These are phyloP conservation scores for Phytophthora hibernalis DNA, from an alignment of 352 stramenopile species.

Conservation along the genomic window DNA sequence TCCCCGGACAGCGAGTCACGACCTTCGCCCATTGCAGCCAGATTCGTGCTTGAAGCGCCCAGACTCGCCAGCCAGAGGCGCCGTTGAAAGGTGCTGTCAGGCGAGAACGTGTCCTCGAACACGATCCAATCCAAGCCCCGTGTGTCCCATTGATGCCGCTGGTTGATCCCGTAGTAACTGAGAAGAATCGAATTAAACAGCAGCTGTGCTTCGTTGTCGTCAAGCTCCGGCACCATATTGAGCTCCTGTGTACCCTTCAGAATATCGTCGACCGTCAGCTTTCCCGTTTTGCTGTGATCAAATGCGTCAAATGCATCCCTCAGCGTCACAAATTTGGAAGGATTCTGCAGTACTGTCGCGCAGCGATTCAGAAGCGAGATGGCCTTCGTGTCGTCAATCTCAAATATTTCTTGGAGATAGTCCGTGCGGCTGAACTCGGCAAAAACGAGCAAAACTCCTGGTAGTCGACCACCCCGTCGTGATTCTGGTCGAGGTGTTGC, in stretches of 20 bases:
- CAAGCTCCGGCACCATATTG: constrained; percentile 54
- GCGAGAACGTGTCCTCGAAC: constrained; percentile 84
- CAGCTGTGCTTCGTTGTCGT: constrained; percentile 53
- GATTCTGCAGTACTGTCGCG: constrained; percentile 50
- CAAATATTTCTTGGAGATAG: constrained; percentile 80
- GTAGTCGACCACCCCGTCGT: constrained; percentile 90
- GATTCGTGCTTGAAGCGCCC: constrained; percentile 59
- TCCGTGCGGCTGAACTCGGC: constrained; percentile 76
- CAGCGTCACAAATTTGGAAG: constrained; percentile 55
- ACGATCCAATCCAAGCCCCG: constrained; percentile 70
- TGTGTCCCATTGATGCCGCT: constrained; percentile 45
- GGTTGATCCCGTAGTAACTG: constrained; percentile 69
- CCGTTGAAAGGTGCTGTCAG: constrained; percentile 68
- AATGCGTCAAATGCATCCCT: constrained; percentile 68
- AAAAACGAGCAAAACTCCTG: constrained; percentile 92
- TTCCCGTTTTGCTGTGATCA: constrained; percentile 46
- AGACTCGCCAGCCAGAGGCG: constrained; percentile 69
- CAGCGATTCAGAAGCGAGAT: constrained; percentile 79
- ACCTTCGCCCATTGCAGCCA: constrained; percentile 36
- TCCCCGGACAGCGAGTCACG: constrained; percentile 34
- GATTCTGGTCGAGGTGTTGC: constrained; percentile 92
- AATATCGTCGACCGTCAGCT: constrained; percentile 59
- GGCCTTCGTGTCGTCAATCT: constrained; percentile 74
- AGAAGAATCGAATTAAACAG: constrained; percentile 73
- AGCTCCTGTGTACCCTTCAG: constrained; percentile 57